phyloP scores from a whole-genome alignment of 1,284 basidiomycete species.

The Tilletiaria anomala region DNA sequence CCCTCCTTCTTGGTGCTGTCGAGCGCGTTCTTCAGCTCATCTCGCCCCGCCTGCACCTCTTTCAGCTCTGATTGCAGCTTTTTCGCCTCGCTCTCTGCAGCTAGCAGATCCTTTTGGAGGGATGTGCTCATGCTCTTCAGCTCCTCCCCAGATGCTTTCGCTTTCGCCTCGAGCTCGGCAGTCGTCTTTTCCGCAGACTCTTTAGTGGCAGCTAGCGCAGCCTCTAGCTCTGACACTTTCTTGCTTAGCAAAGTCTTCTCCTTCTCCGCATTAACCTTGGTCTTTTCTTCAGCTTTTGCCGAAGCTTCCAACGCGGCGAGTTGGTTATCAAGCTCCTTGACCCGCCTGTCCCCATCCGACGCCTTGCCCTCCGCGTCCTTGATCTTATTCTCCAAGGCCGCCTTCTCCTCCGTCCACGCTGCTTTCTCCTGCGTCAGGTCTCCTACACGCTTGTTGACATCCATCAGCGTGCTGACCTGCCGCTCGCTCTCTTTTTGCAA shows the following conservation, averaged over 20 bases:
- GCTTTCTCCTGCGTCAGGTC: slow-evolving; percentile 8
- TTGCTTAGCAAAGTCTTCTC: not conserved
- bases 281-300: slow-evolving; percentile 3
- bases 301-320: slow-evolving; percentile 8
- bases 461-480: slow-evolving; percentile 7
- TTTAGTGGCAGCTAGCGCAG: not conserved
- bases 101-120: not conserved
- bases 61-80: slow-evolving; percentile 1
- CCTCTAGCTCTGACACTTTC: not conserved
- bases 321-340: slow-evolving; percentile 7
- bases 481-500: slow-evolving; percentile 9
- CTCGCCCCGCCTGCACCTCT: not conserved
- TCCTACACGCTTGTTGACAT: slow-evolving; percentile 7
- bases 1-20: slow-evolving; percentile 8
- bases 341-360: not conserved
- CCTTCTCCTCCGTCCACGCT: slow-evolving; percentile 5
- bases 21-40: slow-evolving; percentile 6
- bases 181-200: not conserved
- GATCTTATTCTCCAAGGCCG: slow-evolving; percentile 7
- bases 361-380: slow-evolving; percentile 5
- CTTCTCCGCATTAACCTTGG: slow-evolving; percentile 2
- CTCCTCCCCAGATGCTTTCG: not conserved
- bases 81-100: not conserved
- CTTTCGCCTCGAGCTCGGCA: not conserved
- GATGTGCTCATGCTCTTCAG: not conserved